These are phyloP conservation scores for Tanacetum coccineum DNA, from an alignment of 129 eudicot genomes.

Conservation along the genomic window DNA sequence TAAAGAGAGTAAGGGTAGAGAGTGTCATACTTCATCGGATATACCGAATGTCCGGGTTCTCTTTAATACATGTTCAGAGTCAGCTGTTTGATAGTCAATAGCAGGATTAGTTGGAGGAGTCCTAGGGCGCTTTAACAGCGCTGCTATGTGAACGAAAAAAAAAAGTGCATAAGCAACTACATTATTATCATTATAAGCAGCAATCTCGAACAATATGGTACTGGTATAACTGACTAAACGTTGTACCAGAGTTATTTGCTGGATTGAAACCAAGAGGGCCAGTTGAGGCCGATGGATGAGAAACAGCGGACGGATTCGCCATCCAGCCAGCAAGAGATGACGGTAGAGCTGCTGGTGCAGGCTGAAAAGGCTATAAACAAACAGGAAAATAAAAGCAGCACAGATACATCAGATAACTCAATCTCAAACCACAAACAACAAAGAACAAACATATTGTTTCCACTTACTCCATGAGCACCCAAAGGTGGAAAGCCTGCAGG, in stretches of 20 bases:
- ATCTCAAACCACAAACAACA: background rate
- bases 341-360: constrained; percentile 63
- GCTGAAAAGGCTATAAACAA: constrained; percentile 72
- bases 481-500: constrained; percentile 76
- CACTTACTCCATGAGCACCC: constrained; percentile 84
- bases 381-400: constrained; percentile 1
- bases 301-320: constrained; percentile 71
- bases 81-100: constrained; percentile 83
- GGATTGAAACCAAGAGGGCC: constrained; percentile 82
- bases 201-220: background rate
- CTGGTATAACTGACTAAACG: background rate
- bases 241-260: constrained; percentile 59
- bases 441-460: constrained; percentile 3
- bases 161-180: too few relatives aligned
- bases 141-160: constrained; percentile 26
- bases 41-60: constrained; percentile 75
- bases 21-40: constrained; percentile 59
- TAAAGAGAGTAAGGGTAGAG: background rate
- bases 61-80: constrained; percentile 79
- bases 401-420: background rate
- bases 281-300: constrained; percentile 79
- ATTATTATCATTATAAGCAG: background rate
- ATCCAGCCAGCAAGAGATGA: constrained; percentile 87
- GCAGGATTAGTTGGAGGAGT: constrained; percentile 71
- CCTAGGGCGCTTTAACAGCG: constrained; percentile 76